Evolutionary conservation across 2,329 filamentous ascomycete species (phyloP).

Genomic region (Leptosphaerulina australis): DNA sequence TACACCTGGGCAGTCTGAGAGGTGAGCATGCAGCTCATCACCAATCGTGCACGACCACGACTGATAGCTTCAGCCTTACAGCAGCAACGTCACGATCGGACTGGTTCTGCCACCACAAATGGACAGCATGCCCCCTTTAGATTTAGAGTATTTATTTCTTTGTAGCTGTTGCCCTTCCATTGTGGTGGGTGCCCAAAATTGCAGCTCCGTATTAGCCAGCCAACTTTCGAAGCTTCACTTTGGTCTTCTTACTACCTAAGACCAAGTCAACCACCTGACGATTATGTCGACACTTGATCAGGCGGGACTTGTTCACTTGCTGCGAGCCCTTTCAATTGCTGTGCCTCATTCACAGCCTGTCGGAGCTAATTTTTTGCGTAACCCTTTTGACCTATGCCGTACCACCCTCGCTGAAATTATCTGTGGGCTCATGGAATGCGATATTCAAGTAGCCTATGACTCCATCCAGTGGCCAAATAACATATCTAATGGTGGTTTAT

Average conservation of each 20-base stretch:
- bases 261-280: background rate
- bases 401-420: conserved; percentile 32
- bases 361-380: conserved; percentile 19
- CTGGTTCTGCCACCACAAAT: background rate
- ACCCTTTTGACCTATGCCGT: conserved; percentile 39
- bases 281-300: conserved; percentile 17
- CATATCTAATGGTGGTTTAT: conserved; percentile 39
- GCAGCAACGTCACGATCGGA: background rate
- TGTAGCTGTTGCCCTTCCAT: background rate
- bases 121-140: background rate
- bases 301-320: background rate
- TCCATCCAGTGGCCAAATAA: conserved; percentile 41
- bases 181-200: background rate
- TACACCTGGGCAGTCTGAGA: background rate
- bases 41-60: conserved; percentile 12
- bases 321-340: conserved; percentile 5
- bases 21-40: background rate
- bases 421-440: conserved; percentile 18
- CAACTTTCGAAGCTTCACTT: background rate
- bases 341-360: background rate
- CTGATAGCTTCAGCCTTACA: background rate
- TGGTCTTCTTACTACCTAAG: background rate
- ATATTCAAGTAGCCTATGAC: conserved; percentile 27
- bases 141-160: background rate
- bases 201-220: background rate